Conservation (phyloP, 768 basidiomycete species). For the Paxillus involutus region DNA sequence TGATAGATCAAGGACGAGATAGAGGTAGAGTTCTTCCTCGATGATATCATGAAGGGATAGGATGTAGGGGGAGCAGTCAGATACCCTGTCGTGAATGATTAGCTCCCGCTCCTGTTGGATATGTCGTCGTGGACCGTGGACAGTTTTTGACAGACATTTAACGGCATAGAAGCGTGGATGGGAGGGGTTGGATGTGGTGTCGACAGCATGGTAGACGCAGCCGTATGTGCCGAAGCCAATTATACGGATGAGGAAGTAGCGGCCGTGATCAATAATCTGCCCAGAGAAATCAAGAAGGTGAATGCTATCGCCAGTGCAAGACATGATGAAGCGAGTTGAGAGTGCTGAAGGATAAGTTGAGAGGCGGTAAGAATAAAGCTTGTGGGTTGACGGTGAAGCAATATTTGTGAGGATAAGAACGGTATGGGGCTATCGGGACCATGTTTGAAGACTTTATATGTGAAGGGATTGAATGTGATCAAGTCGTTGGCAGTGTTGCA, state of each 20-base stretch:
- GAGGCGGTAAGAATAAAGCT: too few relatives aligned
- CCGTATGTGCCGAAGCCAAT: slow-evolving; percentile 79
- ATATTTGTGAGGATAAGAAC: too few relatives aligned
- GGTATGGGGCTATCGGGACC: too few relatives aligned
- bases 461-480: too few relatives aligned
- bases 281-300: slow-evolving; percentile 52
- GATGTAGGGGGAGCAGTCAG: slow-evolving; percentile 56
- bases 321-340: too few relatives aligned
- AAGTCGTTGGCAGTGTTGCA: too few relatives aligned
- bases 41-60: slow-evolving; percentile 67
- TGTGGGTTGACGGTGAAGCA: too few relatives aligned
- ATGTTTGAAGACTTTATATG: too few relatives aligned
- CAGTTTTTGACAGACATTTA: slow-evolving; percentile 70
- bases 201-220: slow-evolving; percentile 72
- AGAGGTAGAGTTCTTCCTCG: slow-evolving; percentile 59
- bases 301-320: neutral
- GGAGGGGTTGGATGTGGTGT: slow-evolving; percentile 39
- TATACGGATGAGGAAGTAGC: slow-evolving; percentile 56
- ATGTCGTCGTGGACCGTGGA: slow-evolving; percentile 52
- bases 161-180: slow-evolving; percentile 57
- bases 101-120: slow-evolving; percentile 72
- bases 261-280: slow-evolving; percentile 43
- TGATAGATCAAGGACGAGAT: slow-evolving; percentile 63
- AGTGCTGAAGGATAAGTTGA: too few relatives aligned
- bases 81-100: slow-evolving; percentile 49